Evolutionary conservation across 805 yeast species (phyloP), one percentile per base, ranked within the genome.

Genomic region (Myxozyma kluyveri): DNA sequence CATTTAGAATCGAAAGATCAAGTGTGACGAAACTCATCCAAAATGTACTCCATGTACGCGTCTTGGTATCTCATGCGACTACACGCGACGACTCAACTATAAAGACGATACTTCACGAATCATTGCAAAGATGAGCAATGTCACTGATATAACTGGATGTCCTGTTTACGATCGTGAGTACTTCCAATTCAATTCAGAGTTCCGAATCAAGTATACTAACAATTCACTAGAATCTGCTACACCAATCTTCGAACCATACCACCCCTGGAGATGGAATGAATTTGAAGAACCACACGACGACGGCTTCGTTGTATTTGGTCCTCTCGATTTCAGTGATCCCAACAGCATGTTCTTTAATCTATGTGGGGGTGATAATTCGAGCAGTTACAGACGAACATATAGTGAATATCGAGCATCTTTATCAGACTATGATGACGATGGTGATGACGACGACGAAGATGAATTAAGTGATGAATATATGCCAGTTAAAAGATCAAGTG

Each of bases 21-120:
- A 54, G 38, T 54, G 59, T 45, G 59, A 54, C 37, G 59, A 54
- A 37, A 19, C 33, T 3, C 57, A 47, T n/a, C 59, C 59, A 3
- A 18, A 42, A 2, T 54, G 59, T 42, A 47, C 50, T 2, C 59
- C 59, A 7, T 54, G 59, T 47, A 23, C 42, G 2, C 57, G 59
- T 4, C 43, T 54, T 9, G 36, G 42, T n/a, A 44, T 47, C 17
- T 5, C 45, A 18, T 54, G 59, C 37, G 57, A 54, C 42, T 54
- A 54, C 31, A 44, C 47, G 17, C 51, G 56, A 4, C 46, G 56
- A 6, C 38, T 54, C 27, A 54, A 42, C 52, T 52, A 52, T 41
- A 54, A 54, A 37, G 59, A 54, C 31, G 57, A 52, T 31, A 54
- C 59, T 14, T 50, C 47, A n/a, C 39, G 56, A 17, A 52, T 54